phyloP scores from a whole-genome alignment of 192 early-diverging fungal species.

The Coemansia sp. region DNA sequence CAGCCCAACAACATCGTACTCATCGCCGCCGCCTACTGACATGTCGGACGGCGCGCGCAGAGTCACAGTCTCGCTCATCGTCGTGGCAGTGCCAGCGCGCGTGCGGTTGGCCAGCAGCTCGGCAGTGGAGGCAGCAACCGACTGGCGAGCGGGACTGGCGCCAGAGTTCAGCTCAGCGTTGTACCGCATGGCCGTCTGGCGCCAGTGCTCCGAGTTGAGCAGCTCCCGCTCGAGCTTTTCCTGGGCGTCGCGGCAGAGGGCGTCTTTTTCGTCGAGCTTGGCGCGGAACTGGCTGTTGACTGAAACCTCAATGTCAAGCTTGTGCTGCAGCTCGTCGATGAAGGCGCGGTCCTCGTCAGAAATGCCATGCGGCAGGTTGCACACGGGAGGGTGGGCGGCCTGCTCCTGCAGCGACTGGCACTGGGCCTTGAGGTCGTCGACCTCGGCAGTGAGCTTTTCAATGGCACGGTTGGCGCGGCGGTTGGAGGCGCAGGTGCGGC shows the following conservation, averaged over 20 bases:
- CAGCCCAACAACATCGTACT: background rate
- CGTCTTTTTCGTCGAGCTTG: constrained; percentile 30
- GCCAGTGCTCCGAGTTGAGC: constrained; percentile 28
- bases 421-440: constrained; percentile 17
- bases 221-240: constrained; percentile 35
- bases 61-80: constrained; percentile 49
- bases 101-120: constrained; percentile 22
- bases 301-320: constrained; percentile 20
- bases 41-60: constrained; percentile 45
- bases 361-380: constrained; percentile 27
- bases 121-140: constrained; percentile 1
- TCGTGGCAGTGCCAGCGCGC: constrained; percentile 46
- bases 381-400: constrained; percentile 24
- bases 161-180: background rate
- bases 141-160: constrained; percentile 4
- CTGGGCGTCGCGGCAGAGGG: constrained; percentile 25
- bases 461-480: constrained; percentile 45
- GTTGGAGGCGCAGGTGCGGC: constrained; percentile 50
- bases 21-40: constrained; percentile 15
- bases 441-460: constrained; percentile 25
- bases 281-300: constrained; percentile 18
- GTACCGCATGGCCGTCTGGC: constrained; percentile 13
- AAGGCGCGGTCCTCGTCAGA: constrained; percentile 15
- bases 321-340: constrained; percentile 12
- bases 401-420: constrained; percentile 18